These are phyloP conservation scores for Kwoniella sp. DNA, from an alignment of 768 basidiomycete species.

Conservation along the genomic window DNA sequence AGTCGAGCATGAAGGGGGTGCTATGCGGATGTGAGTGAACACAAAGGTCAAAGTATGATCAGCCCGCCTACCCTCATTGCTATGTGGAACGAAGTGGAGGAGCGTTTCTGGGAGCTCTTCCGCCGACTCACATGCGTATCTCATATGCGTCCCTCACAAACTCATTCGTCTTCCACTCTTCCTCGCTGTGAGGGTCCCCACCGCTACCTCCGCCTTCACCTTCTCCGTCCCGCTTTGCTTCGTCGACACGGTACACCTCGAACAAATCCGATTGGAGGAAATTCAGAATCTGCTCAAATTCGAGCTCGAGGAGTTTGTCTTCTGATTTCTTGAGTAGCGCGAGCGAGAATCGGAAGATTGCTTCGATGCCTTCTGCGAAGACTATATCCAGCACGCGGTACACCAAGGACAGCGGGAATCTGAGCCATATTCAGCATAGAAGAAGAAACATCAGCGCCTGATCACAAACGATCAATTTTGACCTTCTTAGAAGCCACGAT, in stretches of 20 bases:
- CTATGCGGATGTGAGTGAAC: constrained; percentile 28
- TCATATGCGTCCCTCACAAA: constrained; percentile 87
- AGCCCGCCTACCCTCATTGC: neutral
- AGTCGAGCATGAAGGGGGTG: constrained; percentile 94
- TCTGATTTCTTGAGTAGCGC: constrained; percentile 87
- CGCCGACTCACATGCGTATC: constrained; percentile 65
- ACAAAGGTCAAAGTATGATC: neutral
- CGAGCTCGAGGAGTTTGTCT: constrained; percentile 71
- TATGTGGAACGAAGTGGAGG: constrained; percentile 4
- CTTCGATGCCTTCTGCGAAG: constrained; percentile 94
- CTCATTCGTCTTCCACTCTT: constrained; percentile 68
- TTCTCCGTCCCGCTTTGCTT: neutral
- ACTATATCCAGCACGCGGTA: constrained; percentile 96
- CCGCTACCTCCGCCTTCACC: neutral
- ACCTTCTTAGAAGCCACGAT: neutral
- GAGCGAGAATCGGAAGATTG: constrained; percentile 92
- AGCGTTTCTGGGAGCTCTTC: neutral
- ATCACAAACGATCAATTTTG: no score
- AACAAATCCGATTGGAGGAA: constrained; percentile 81
- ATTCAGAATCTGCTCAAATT: constrained; percentile 85
- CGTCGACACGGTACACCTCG: constrained; percentile 70
- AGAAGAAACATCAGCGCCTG: neutral
- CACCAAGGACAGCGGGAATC: constrained; percentile 91
- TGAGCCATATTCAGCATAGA: constrained; percentile 52
- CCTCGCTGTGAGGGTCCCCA: constrained; percentile 49